phyloP scores from a whole-genome alignment of 108 stramenopile genomes.

The Conticribra weissflogii region DNA sequence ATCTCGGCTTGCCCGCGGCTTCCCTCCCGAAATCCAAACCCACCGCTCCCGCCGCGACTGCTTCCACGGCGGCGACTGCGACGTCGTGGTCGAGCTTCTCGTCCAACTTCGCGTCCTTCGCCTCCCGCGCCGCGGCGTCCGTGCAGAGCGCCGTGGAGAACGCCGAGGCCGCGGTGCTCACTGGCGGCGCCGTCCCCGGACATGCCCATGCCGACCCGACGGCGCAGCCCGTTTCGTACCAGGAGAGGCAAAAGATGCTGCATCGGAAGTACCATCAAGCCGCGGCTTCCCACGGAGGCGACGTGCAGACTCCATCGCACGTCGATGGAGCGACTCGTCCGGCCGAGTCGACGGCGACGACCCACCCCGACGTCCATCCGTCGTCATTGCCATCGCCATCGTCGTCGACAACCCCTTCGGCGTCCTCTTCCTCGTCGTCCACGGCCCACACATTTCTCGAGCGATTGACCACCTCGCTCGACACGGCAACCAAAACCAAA shows the following conservation, averaged over 20 bases:
- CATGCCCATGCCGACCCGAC: no score
- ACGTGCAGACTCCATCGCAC: conserved; percentile 6
- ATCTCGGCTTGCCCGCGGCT: neutral
- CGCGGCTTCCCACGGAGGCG: conserved; percentile 1
- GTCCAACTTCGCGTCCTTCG: conserved; percentile 57
- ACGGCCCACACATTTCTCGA: conserved; percentile 26
- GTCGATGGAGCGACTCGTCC: neutral
- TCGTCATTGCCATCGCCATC: conserved; percentile 1
- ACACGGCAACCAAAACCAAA: conserved; percentile 34
- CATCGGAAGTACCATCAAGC: conserved; percentile 29
- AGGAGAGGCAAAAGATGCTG: conserved; percentile 31
- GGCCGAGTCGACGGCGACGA: neutral
- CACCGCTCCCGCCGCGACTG: neutral
- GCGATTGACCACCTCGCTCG: conserved; percentile 32
- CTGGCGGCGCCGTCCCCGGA: conserved; percentile 3
- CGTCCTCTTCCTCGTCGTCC: neutral
- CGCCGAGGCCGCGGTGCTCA: conserved; percentile 20
- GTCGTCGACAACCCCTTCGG: neutral
- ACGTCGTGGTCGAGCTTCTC: conserved; percentile 33
- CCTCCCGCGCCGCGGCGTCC: conserved; percentile 58
- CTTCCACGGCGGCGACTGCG: conserved; percentile 2
- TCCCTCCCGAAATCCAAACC: no score
- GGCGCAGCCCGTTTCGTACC: conserved; percentile 36
- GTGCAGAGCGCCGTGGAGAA: conserved; percentile 31
- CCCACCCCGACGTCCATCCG: no score